phyloP scores from a whole-genome alignment of 176 grass and related monocot species.

The Zoysia pacifica region DNA sequence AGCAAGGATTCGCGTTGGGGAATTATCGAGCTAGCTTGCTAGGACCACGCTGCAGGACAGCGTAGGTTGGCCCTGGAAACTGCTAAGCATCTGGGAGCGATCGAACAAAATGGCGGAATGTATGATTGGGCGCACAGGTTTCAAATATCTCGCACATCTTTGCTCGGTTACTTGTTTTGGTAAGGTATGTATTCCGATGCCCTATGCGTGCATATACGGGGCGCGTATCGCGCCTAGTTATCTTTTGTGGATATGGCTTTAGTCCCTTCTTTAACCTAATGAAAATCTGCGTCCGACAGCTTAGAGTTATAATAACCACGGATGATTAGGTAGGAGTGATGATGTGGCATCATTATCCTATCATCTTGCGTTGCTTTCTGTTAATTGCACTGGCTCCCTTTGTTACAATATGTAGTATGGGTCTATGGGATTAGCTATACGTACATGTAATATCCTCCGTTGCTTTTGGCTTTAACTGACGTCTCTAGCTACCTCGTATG shows the following conservation, averaged over 20 bases:
- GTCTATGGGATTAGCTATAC: background rate
- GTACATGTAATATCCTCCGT: no score
- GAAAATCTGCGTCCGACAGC: constrained; percentile 24
- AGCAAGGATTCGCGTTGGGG: background rate
- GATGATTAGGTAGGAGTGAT: no score
- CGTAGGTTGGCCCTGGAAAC: constrained; percentile 24
- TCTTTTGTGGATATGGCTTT: constrained; percentile 51
- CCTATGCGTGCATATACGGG: constrained; percentile 25
- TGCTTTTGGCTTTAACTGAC: no score
- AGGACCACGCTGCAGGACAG: constrained; percentile 11
- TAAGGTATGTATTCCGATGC: constrained; percentile 41
- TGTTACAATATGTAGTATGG: background rate
- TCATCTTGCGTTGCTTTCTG: constrained; percentile 25
- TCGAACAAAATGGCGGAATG: constrained; percentile 42
- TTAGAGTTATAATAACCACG: constrained; percentile 18
- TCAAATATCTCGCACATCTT: constrained; percentile 7
- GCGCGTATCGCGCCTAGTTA: constrained; percentile 27
- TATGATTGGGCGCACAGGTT: constrained; percentile 19
- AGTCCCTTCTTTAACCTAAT: constrained; percentile 16
- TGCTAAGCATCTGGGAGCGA: constrained; percentile 36
- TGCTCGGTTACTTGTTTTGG: constrained; percentile 33
- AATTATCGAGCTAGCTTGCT: no score
- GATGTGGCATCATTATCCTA: constrained; percentile 31
- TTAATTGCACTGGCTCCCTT: constrained; percentile 6
- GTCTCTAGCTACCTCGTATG: no score